Base-by-base conservation (phyloP, 306 rosid species). In the Pterocarpus macrocarpus region DNA sequence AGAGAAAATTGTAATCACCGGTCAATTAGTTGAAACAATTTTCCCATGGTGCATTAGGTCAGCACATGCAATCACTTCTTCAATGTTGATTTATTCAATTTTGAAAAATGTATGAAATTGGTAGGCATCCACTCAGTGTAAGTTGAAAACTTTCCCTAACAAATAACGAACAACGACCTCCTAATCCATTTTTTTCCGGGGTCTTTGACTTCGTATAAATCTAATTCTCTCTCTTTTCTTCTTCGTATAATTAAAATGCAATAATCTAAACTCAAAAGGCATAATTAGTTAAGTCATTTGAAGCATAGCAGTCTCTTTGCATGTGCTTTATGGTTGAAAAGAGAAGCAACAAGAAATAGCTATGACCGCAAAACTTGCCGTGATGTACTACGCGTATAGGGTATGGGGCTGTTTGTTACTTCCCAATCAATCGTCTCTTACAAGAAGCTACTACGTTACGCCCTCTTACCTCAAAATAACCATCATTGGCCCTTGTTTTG, bases 281-380 rank as follows among this genome's bases (percentile, higher is more conserved):
- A 17, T 15, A 8, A 34, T 30, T 34, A 17, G 49, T 38, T 17
- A 35, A 73, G 56, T 22, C 5, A 35, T 22, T 22, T 49, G 58
- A 75, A 58, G 38, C 63, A 75, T 8, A 64, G 55, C 57, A 64
- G 34, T 77, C 67, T 83, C 52, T 30, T 73, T 89, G 89, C 71
- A 75, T 68, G 85, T 74, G 81, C 52, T 17, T 12, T 39, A 52
- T 43, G 36, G n/a, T 28, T 56, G 64, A 57, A 49, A 64, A 47
- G 5, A 50, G 47, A 64, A 50, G 81, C 39, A 76, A 64, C 39
- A 76, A 76, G 10, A 64, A 64, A 34, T 35, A 30, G n/a, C 32
- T 1, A 41, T 28, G 35, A 38, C 65, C 68, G 30, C 61, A 52
- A 69, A 69, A 69, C 61, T 69, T 68, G 82, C 32, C 28, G 13